Base-by-base conservation (phyloP, 768 basidiomycete genomes). In the Russula vinacea region DNA sequence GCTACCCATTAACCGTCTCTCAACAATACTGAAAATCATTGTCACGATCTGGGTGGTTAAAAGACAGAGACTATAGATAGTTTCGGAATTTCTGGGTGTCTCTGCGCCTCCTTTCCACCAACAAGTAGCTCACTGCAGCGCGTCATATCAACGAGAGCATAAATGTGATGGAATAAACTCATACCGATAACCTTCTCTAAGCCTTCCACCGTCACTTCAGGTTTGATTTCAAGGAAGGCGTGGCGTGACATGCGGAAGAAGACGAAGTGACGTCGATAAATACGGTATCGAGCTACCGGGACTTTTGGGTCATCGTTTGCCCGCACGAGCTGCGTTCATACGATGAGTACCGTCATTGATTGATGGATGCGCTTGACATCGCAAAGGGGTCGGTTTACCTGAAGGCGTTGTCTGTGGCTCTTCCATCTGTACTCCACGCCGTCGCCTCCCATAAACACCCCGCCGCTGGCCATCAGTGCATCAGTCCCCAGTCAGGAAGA, bases 41-140 rank as follows among this genome's bases (percentile, higher is more conserved):
- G 14, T 49, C 47, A 6, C 22, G 13, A 26, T 26, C 47, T 49
- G 11, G 13, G 26, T 6, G 14, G 7, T 26, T 5, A 9, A 26
- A 4, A 49, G 22, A 26, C 24, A 5, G 5, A 49, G 14, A 49
- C 22, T 49, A 49, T 16, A 49, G 47, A 49, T 49, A 49, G 47
- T 26, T 26, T 26, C 47, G 24, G 47, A 49, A 49, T 49, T 24
- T 16, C 47, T 26, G 47, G 13, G 22, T 26, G 24, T 49, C 47
- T 49, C 47, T 49, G 47, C 47, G 47, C 47, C 47, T 49, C 47
- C 47, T 26, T n/a, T 49, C 47, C 24, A 49, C 47, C 24, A 49
- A 49, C 14, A 49, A 26, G 47, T 49, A 49, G 45, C 45, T 47
- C 45, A 47, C 45, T 47, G 45, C 11, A 22, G 44, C 22, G 22